These are phyloP conservation scores for Sambucus nigra DNA, from an alignment of 129 eudicot species.

Conservation along the genomic window DNA sequence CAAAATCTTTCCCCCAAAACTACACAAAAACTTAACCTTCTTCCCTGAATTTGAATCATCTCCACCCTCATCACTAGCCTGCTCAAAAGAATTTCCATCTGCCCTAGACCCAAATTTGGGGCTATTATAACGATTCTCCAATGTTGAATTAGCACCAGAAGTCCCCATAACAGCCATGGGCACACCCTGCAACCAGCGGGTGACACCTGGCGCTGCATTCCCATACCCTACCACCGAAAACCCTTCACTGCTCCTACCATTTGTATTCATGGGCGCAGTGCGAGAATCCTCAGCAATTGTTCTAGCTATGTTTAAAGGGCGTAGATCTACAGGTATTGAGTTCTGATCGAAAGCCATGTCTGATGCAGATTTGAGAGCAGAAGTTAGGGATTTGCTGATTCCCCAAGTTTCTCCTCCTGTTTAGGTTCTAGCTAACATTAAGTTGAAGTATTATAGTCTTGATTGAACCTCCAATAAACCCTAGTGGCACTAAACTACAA, in stretches of 20 bases:
- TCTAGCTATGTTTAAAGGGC: conserved; percentile 58
- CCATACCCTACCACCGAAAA: conserved; percentile 39
- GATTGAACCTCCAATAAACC: too few species aligned
- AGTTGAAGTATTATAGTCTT: too few species aligned
- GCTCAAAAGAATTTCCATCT: conserved; percentile 48
- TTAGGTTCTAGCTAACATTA: too few species aligned
- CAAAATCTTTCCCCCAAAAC: conserved; percentile 86
- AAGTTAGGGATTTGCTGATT: not conserved
- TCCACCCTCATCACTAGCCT: conserved; percentile 53
- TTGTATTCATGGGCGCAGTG: conserved; percentile 30
- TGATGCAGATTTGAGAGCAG: too few species aligned
- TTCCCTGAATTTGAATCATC: conserved; percentile 49
- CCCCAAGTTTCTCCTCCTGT: too few species aligned
- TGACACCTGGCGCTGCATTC: conserved; percentile 33
- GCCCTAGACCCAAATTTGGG: conserved; percentile 17
- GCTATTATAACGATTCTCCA: conserved; percentile 19
- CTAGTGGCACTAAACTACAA: too few species aligned
- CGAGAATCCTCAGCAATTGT: conserved; percentile 47
- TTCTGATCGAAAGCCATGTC: conserved; percentile 89
- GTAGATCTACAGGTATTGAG: conserved; percentile 48
- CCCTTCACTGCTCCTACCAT: conserved; percentile 25
- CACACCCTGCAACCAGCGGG: conserved; percentile 38
- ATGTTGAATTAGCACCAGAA: conserved; percentile 15
- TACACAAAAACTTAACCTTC: conserved; percentile 78
- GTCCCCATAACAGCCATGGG: conserved; percentile 27